phyloP scores from a whole-genome alignment of 169 alveolate species.

The Amoebophrya sp. region DNA sequence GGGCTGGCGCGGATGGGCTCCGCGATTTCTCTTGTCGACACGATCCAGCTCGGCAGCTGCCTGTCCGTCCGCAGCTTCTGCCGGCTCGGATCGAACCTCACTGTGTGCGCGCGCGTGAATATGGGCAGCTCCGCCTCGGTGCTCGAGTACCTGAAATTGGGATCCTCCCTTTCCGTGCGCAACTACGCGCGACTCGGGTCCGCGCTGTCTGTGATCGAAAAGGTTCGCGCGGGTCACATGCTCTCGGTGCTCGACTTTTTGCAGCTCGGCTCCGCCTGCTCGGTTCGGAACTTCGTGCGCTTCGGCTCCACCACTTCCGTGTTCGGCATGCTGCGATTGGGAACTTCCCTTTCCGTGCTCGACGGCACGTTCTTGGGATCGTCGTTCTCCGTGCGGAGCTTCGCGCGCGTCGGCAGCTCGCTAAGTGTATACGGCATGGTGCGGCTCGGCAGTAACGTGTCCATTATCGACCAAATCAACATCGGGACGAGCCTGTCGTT shows the following conservation, averaged over 20 bases:
- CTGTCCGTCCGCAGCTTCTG: slow-evolving; percentile 6
- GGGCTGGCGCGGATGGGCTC: not conserved
- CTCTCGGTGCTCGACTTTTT: not conserved
- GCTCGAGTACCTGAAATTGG: not conserved
- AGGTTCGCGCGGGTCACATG: not conserved
- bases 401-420: slow-evolving; percentile 9
- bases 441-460: not conserved
- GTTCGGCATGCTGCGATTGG: not conserved
- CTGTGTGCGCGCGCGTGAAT: not conserved
- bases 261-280: not conserved
- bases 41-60: not conserved
- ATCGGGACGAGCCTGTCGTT: slow-evolving; percentile 2
- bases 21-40: not conserved
- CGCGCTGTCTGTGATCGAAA: not conserved
- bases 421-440: not conserved
- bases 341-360: not conserved
- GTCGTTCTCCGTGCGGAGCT: not conserved
- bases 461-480: not conserved
- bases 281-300: not conserved
- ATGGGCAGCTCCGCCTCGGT: not conserved
- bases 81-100: not conserved
- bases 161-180: not conserved
- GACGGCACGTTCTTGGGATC: slow-evolving; percentile 13
- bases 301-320: not conserved
- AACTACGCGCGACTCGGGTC: not conserved